These are phyloP conservation scores for Calonectria multiphialidica DNA, from an alignment of 2,329 filamentous ascomycete species.

Conservation along the genomic window DNA sequence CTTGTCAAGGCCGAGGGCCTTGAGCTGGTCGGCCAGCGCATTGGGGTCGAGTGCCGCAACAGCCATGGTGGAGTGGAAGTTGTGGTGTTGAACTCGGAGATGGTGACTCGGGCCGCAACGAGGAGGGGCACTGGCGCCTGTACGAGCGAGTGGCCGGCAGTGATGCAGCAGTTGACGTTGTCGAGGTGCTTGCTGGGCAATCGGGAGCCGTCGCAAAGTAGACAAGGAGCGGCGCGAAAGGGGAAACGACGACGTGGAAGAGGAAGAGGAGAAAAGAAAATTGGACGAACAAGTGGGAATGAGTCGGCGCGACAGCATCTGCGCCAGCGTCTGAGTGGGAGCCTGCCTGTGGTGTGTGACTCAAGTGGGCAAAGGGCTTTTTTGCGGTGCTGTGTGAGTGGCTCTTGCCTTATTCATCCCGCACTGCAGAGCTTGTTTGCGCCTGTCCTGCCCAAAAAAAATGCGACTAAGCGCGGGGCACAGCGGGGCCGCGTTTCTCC, in stretches of 20 bases:
- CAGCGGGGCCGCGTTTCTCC: constrained; percentile 28
- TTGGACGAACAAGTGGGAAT: constrained; percentile 37
- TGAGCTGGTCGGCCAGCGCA: constrained; percentile 42
- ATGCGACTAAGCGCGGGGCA: constrained; percentile 24
- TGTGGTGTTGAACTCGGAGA: neutral
- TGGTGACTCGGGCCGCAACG: constrained; percentile 9
- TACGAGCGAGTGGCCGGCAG: neutral
- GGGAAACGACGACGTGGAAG: constrained; percentile 10
- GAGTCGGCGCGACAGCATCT: constrained; percentile 45
- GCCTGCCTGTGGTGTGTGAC: constrained; percentile 35
- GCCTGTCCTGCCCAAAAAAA: constrained; percentile 9
- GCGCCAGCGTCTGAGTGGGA: constrained; percentile 34
- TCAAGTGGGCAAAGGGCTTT: constrained; percentile 47
- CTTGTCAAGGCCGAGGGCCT: constrained; percentile 36
- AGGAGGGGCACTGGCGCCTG: neutral
- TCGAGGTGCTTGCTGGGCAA: constrained; percentile 16
- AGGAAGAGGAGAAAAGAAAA: constrained; percentile 32
- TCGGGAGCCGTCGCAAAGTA: constrained; percentile 24
- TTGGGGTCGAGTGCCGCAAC: constrained; percentile 33
- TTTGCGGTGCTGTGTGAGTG: constrained; percentile 23
- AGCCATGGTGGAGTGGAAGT: constrained; percentile 33
- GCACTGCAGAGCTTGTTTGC: constrained; percentile 21
- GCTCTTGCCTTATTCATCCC: constrained; percentile 15
- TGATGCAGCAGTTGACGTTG: neutral
- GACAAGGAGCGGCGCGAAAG: constrained; percentile 15